Evolutionary conservation across 495 filamentous ascomycete species (phyloP).

Genomic region (Penicillium turbatum): DNA sequence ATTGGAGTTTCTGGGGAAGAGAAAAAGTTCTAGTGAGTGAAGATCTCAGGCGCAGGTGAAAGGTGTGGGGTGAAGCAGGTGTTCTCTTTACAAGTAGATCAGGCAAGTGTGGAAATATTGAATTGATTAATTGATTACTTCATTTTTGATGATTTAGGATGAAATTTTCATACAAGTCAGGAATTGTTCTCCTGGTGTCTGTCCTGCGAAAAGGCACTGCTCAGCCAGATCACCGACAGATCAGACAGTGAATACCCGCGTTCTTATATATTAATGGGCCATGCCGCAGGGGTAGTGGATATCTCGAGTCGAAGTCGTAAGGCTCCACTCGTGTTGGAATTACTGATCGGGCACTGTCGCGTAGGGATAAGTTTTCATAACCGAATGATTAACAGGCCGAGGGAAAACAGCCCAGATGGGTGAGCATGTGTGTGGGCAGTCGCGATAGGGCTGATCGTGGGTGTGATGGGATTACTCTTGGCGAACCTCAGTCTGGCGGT

Average conservation of each 20-base stretch:
- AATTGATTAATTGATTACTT: not conserved
- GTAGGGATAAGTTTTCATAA: slow-evolving; percentile 1
- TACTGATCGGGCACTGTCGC: slow-evolving; percentile 7
- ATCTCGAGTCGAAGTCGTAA: slow-evolving; percentile 4
- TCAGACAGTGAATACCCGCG: slow-evolving; percentile 13
- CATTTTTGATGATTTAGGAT: no score
- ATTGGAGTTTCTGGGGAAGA: no score
- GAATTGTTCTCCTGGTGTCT: not conserved
- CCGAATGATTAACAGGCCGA: not conserved
- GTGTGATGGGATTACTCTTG: slow-evolving; percentile 9
- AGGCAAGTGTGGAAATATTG: no score
- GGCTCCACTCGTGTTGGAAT: not conserved
- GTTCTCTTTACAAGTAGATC: no score
- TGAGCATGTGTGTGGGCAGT: not conserved
- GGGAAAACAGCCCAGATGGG: not conserved
- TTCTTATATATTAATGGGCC: not conserved
- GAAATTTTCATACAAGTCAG: not conserved
- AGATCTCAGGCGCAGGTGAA: no score
- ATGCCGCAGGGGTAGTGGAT: not conserved
- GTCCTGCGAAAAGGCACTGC: slow-evolving; percentile 10
- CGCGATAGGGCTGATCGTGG: not conserved
- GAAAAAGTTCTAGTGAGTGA: no score
- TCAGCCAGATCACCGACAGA: slow-evolving; percentile 18
- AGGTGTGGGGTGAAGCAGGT: no score
- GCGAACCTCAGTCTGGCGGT: slow-evolving; percentile 3